These are phyloP conservation scores for Geotrichum fermentans DNA, from an alignment of 1,139 yeast species.

Conservation along the genomic window DNA sequence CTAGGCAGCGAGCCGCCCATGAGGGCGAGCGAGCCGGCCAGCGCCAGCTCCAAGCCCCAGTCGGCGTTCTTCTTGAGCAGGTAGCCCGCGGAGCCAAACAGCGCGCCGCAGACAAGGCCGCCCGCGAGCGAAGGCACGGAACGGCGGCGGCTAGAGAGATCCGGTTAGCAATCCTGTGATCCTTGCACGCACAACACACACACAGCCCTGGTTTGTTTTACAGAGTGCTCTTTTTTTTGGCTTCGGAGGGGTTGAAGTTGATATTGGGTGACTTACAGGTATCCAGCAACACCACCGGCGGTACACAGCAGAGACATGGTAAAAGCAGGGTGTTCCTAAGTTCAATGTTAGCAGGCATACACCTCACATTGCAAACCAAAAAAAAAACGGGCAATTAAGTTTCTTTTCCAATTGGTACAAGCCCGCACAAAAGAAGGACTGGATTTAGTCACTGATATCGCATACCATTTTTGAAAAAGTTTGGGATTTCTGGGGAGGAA, in stretches of 20 bases:
- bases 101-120: constrained; percentile 62
- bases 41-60: constrained; percentile 75
- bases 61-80: constrained; percentile 66
- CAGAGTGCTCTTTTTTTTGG: too few relatives aligned
- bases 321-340: constrained; percentile 70
- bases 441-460: too few relatives aligned
- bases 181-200: too few relatives aligned
- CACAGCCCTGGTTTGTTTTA: too few relatives aligned
- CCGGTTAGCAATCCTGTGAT: too few relatives aligned
- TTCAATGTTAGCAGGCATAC: too few relatives aligned
- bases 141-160: constrained; percentile 48
- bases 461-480: too few relatives aligned
- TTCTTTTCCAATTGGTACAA: too few relatives aligned
- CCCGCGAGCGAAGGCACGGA: constrained; percentile 79
- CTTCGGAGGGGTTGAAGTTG: background rate
- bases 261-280: constrained; percentile 43
- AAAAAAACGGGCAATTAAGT: too few relatives aligned
- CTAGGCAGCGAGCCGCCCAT: constrained; percentile 67
- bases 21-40: constrained; percentile 63
- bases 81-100: constrained; percentile 76
- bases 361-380: too few relatives aligned
- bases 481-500: too few relatives aligned
- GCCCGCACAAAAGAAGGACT: too few relatives aligned
- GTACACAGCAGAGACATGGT: constrained; percentile 72
- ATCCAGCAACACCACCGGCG: constrained; percentile 72